These are phyloP conservation scores for Lasiodiplodia sp. DNA, from an alignment of 2,329 filamentous ascomycete genomes.

Conservation along the genomic window DNA sequence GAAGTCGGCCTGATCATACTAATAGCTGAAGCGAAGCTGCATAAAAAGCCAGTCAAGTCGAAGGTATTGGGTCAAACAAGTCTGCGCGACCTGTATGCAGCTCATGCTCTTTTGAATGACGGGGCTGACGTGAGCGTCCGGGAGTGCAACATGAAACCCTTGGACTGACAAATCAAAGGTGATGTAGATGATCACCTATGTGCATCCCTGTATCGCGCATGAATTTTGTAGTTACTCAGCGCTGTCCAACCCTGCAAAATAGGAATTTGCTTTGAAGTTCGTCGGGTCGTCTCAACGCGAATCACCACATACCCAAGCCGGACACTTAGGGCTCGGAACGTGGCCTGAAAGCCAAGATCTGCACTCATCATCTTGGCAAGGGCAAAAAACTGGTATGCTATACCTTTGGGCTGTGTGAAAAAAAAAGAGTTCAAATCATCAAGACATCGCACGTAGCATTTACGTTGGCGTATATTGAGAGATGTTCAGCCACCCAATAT, in stretches of 20 bases:
- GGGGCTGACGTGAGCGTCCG: too few relatives aligned
- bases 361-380: background rate
- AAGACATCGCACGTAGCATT: background rate
- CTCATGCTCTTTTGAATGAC: too few relatives aligned
- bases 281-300: background rate
- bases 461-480: background rate
- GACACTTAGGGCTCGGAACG: background rate
- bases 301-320: background rate
- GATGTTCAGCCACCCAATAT: background rate
- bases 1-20: too few relatives aligned
- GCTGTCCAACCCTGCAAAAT: background rate
- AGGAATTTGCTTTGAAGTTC: background rate
- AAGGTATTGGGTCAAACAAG: too few relatives aligned
- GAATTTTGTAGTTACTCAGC: background rate
- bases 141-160: background rate
- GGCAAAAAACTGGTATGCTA: background rate
- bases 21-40: too few relatives aligned
- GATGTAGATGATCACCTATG: background rate
- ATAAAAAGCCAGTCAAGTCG: too few relatives aligned
- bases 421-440: background rate
- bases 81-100: too few relatives aligned
- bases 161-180: background rate
- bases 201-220: background rate
- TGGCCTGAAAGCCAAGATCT: background rate
- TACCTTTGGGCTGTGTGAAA: background rate